Percentiles rank a stretch among this genome's conserved stretches.
These are phyloP conservation scores for Corniculantispora saksenae DNA, from an alignment of 2,329 filamentous ascomycete species.

Conservation along the genomic window DNA sequence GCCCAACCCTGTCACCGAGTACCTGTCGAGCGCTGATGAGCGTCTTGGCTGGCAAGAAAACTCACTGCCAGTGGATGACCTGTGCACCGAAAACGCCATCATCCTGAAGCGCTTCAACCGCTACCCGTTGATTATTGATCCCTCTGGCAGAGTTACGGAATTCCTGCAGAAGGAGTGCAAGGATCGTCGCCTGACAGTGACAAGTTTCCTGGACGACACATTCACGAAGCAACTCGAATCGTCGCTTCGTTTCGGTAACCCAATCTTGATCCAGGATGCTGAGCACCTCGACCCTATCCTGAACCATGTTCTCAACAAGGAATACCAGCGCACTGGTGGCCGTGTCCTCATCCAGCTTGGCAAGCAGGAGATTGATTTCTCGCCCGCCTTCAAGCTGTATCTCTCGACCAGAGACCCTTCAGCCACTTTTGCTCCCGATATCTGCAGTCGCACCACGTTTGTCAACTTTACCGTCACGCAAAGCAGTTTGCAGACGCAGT, in stretches of 20 bases:
- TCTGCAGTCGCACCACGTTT: constrained; percentile 97
- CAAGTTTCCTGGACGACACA: constrained; percentile 95
- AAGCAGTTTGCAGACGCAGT: constrained; percentile 97
- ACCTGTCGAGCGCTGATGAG: constrained; percentile 94
- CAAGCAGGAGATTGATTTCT: constrained; percentile 99
- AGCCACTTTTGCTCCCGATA: constrained; percentile 90
- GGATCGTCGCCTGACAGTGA: constrained; percentile 89
- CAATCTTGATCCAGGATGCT: constrained; percentile 96
- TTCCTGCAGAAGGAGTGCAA: constrained; percentile 95
- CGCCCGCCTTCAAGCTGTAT: constrained; percentile 92
- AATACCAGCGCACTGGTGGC: constrained; percentile 97
- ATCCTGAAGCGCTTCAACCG: constrained; percentile 97
- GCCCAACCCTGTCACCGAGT: constrained; percentile 93
- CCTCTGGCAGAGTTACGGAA: constrained; percentile 89
- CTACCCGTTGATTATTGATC: constrained; percentile 97
- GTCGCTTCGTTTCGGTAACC: constrained; percentile 94
- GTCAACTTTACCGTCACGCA: constrained; percentile 99
- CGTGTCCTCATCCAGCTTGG: constrained; percentile 97
- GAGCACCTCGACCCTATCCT: constrained; percentile 96
- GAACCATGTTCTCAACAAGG: constrained; percentile 98
- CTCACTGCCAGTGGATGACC: constrained; percentile 88
- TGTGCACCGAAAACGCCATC: constrained; percentile 98
- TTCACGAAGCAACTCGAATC: constrained; percentile 98
- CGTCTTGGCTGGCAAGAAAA: constrained; percentile 94
- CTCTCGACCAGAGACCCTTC: constrained; percentile 95